phyloP scores from a whole-genome alignment of 257 asterid genomes.

The Mentha longifolia region DNA sequence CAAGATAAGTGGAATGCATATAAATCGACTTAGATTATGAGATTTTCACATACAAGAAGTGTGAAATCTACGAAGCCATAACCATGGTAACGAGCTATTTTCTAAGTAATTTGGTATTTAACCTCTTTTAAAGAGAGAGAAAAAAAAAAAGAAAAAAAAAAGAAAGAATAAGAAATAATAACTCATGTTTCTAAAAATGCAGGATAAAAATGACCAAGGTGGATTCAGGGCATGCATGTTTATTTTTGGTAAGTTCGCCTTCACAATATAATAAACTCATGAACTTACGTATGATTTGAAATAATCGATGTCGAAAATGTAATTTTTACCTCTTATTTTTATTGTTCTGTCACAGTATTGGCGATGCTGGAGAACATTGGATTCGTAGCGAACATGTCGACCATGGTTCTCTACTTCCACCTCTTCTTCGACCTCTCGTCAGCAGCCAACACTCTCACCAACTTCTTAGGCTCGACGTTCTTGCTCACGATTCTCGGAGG shows the following conservation, averaged over 20 bases:
- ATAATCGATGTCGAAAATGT: neutral
- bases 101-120: neutral
- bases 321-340: no score
- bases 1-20: neutral
- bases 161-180: neutral
- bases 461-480: constrained; percentile 65
- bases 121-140: neutral
- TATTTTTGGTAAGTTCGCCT: constrained; percentile 28
- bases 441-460: constrained; percentile 57
- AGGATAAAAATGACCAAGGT: constrained; percentile 28
- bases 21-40: constrained; percentile 9
- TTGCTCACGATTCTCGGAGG: constrained; percentile 59
- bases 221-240: constrained; percentile 46
- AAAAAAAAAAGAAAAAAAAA: no score
- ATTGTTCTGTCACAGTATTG: constrained; percentile 32
- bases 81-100: neutral
- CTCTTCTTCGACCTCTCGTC: constrained; percentile 39
- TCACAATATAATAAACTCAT: neutral
- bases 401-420: constrained; percentile 52
- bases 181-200: neutral
- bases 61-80: neutral
- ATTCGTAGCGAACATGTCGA: constrained; percentile 56
- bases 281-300: neutral
- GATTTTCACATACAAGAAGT: constrained; percentile 12
- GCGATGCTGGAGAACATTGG: constrained; percentile 52